Conservation (phyloP, 306 rosid species). For the Biancaea sappan region DNA sequence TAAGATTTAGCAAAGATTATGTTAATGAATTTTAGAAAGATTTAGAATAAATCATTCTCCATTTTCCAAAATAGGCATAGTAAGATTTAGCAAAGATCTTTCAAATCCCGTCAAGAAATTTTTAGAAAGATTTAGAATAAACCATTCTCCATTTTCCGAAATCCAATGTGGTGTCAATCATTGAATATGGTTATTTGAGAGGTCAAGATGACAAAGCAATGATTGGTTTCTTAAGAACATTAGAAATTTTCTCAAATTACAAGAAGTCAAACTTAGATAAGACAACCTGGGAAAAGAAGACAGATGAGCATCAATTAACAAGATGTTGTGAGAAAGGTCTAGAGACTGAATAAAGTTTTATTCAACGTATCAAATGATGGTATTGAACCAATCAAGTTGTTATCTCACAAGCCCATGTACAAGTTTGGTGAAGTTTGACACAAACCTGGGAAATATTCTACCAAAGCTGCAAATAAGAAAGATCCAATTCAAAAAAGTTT, state of each 20-base stretch:
- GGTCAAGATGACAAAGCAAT: background rate
- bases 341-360: background rate
- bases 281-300: background rate
- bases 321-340: background rate
- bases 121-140: background rate
- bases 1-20: background rate
- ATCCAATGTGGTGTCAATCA: background rate
- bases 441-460: no score
- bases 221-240: background rate
- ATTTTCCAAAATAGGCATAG: no score
- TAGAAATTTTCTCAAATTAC: background rate
- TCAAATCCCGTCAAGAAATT: background rate
- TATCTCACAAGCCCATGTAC: background rate
- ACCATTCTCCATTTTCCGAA: background rate
- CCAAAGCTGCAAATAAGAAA: no score
- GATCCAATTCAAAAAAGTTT: no score
- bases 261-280: background rate
- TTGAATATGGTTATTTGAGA: background rate
- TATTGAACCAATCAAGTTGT: background rate
- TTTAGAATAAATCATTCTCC: no score
- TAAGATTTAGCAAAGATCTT: no score
- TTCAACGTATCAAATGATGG: no score
- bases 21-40: no score
- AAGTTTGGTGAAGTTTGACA: slow-evolving; percentile 31
- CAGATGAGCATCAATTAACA: no score